phyloP scores from a whole-genome alignment of 2,329 filamentous ascomycete genomes.

The Hawksworthiomyces lignivorus region DNA sequence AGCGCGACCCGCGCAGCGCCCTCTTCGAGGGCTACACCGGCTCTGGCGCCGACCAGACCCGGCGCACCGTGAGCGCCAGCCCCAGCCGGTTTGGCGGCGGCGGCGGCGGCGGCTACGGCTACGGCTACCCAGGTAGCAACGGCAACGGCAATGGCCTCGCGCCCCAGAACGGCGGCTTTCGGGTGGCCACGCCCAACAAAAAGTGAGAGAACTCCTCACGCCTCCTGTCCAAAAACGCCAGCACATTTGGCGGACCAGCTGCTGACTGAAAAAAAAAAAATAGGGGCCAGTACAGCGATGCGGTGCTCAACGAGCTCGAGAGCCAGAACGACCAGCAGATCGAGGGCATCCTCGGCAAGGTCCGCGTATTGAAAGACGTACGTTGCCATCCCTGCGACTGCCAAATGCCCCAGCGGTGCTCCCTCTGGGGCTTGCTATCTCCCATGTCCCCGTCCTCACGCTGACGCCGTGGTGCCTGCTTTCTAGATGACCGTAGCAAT shows the following conservation, averaged over 20 bases:
- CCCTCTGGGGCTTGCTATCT: too few relatives aligned
- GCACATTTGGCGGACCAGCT: too few relatives aligned
- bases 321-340: constrained; percentile 90
- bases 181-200: constrained; percentile 64
- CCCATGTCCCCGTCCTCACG: too few relatives aligned
- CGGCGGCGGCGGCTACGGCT: constrained; percentile 30
- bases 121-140: constrained; percentile 33
- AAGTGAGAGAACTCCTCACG: too few relatives aligned
- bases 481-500: constrained; percentile 83
- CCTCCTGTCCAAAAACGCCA: too few relatives aligned
- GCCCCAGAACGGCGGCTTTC: constrained; percentile 37
- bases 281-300: constrained; percentile 86
- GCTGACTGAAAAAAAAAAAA: not conserved
- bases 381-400: constrained; percentile 28
- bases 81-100: constrained; percentile 32
- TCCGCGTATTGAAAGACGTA: constrained; percentile 82
- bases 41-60: constrained; percentile 35
- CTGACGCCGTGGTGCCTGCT: too few relatives aligned
- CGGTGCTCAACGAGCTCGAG: constrained; percentile 86
- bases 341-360: constrained; percentile 84
- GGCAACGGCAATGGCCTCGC: constrained; percentile 27
- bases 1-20: constrained; percentile 63
- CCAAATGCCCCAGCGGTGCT: too few relatives aligned
- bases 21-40: constrained; percentile 69
- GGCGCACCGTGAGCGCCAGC: constrained; percentile 37